These are phyloP conservation scores for Pseudopyricularia javanii DNA, from an alignment of 2,329 filamentous ascomycete genomes.

Conservation along the genomic window DNA sequence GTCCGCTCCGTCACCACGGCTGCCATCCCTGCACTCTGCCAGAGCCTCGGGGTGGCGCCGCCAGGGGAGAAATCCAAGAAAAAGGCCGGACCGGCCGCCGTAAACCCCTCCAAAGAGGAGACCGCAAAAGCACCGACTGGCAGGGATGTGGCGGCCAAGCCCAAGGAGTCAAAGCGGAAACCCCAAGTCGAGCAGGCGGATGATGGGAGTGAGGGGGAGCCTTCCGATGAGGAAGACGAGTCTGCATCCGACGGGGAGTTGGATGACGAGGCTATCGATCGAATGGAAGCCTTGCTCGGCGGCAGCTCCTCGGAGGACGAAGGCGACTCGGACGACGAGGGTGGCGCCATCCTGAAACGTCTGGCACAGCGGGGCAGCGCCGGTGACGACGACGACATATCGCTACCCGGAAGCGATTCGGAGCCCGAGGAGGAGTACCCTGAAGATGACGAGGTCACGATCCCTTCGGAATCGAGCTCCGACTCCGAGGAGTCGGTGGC, in stretches of 20 bases:
- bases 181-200: not conserved
- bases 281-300: slow-evolving; percentile 15
- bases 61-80: slow-evolving; percentile 13
- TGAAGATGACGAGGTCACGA: not conserved
- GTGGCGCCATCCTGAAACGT: slow-evolving; percentile 8
- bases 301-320: slow-evolving; percentile 15
- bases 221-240: slow-evolving; percentile 5
- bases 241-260: slow-evolving; percentile 14
- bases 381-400: slow-evolving; percentile 1
- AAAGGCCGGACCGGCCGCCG: slow-evolving; percentile 5
- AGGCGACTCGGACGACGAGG: slow-evolving; percentile 18
- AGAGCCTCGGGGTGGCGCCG: slow-evolving; percentile 29
- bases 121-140: not conserved
- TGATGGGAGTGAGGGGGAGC: not conserved
- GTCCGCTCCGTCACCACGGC: slow-evolving; percentile 36
- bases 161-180: not conserved
- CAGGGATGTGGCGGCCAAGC: not conserved
- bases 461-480: not conserved
- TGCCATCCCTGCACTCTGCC: slow-evolving; percentile 36
- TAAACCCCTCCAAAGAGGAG: not conserved
- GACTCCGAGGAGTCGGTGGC: not conserved
- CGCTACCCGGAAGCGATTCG: slow-evolving; percentile 1
- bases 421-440: not conserved
- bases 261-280: slow-evolving; percentile 8
- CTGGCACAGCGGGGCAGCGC: not conserved